Base-by-base conservation (phyloP, 148 eudicot species). In the Cornus controversa region DNA sequence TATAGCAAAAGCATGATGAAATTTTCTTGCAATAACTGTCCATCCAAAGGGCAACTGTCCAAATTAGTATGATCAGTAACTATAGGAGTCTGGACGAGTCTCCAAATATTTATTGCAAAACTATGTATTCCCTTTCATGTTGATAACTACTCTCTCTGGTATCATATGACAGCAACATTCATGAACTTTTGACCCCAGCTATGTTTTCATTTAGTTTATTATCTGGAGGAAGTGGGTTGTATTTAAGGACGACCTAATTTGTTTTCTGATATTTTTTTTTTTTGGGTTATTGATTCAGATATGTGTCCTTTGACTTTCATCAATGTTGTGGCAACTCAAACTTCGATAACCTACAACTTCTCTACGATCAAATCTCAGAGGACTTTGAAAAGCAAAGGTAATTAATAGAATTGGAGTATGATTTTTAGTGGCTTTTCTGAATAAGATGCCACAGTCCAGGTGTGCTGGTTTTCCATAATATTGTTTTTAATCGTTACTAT, bases 311-410 rank as follows among this genome's bases (percentile, higher is more conserved):
- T 74, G 93, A 93, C 84, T 96, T 96, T 79, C 99, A 96, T 86
- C 90, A 81, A 65, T 47, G 80, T 36, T 96, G 99, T 66, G 94
- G 98, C 76, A 82, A 72, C 69, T 86, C 93, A 71, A 93, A 89
- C 80, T 86, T 96, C 24, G 95, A 89, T 34, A 90, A 93, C 72
- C 65, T 95, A 75, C 77, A 88, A 26, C 71, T 90, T 82, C 91
- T 93, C 18, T 91, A 91, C 77, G 88, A 89, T 77, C 85, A 90
- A 76, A 83, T 96, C 77, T 82, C 91, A 22, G 90, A 90, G 31
- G 99, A 89, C 79, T 84, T 93, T 71, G 87, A 89, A 83, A 90
- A 90, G 82, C 94, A 96, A 78, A 91, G 99, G 99, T 96, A 95
- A 83, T 71, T 27, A 72, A 68, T 31, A 42, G 27, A 68, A 72